These are phyloP conservation scores for Fragaria iinumae DNA, from an alignment of 306 rosid species.

Conservation along the genomic window DNA sequence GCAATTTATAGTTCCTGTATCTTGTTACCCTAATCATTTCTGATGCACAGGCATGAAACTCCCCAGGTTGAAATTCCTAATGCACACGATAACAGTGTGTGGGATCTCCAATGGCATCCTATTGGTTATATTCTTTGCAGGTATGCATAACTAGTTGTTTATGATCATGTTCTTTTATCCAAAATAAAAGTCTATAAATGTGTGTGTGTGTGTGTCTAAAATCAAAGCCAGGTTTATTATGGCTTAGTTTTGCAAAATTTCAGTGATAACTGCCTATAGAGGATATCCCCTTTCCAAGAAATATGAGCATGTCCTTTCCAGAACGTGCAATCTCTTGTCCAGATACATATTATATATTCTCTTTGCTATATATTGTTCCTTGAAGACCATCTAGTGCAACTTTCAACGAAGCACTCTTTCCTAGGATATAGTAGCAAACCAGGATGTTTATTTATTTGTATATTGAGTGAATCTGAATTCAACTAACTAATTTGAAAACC, in stretches of 20 bases:
- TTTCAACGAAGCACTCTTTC: background rate
- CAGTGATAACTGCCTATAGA: background rate
- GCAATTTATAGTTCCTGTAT: slow-evolving; percentile 14
- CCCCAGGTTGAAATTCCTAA: slow-evolving; percentile 87
- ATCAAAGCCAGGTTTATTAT: background rate
- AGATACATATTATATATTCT: background rate
- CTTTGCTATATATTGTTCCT: background rate
- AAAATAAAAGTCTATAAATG: background rate
- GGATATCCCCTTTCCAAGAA: background rate
- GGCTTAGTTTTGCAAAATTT: background rate
- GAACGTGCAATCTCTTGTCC: background rate
- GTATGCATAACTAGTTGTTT: slow-evolving; percentile 35
- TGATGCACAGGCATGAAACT: slow-evolving; percentile 76
- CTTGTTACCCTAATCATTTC: slow-evolving; percentile 23
- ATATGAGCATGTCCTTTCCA: background rate
- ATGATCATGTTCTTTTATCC: slow-evolving; percentile 11
- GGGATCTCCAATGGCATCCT: slow-evolving; percentile 99
- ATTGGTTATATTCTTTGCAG: slow-evolving; percentile 99
- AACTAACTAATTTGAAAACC: background rate
- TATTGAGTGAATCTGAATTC: background rate
- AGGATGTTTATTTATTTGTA: background rate
- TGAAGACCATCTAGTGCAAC: background rate
- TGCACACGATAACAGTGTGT: slow-evolving; percentile 92
- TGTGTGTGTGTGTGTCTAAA: background rate
- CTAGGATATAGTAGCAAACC: background rate